Percentiles rank a stretch among this genome's conserved stretches.
Conservation (phyloP, 306 rosid genomes). For the Begonia fuchsioides region DNA sequence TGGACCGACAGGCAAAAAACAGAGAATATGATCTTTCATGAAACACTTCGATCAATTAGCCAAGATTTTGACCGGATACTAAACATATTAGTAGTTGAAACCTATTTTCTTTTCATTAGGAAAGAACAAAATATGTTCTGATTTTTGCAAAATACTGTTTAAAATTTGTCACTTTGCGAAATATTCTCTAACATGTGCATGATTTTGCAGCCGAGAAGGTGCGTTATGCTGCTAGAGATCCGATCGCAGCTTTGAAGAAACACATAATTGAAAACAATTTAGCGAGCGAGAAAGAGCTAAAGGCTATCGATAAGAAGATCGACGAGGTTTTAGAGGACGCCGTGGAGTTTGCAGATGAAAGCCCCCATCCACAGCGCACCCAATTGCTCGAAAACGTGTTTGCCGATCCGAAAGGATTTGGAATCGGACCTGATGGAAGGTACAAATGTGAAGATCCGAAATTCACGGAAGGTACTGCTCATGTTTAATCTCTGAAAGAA, state of each 20-base stretch:
- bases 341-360: slow-evolving; percentile 79
- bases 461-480: slow-evolving; percentile 93
- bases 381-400: slow-evolving; percentile 96
- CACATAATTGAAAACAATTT: slow-evolving; percentile 58
- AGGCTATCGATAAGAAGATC: slow-evolving; percentile 65
- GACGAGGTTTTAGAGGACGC: slow-evolving; percentile 70
- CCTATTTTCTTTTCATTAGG: too few relatives aligned
- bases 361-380: slow-evolving; percentile 71
- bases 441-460: slow-evolving; percentile 99
- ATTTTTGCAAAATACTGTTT: too few relatives aligned
- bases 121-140: too few relatives aligned
- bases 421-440: slow-evolving; percentile 89
- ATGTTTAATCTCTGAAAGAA: slow-evolving; percentile 32
- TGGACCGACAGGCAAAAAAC: too few relatives aligned
- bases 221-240: slow-evolving; percentile 81
- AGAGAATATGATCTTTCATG: too few relatives aligned
- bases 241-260: slow-evolving; percentile 68
- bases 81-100: too few relatives aligned
- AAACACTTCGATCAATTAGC: too few relatives aligned
- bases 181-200: not conserved
- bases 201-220: slow-evolving; percentile 80
- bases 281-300: slow-evolving; percentile 63
- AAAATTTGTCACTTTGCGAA: too few relatives aligned
- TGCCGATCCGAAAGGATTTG: slow-evolving; percentile 97
- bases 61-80: too few relatives aligned